These are phyloP conservation scores for Collybia sp. DNA, from an alignment of 768 basidiomycete genomes.

Conservation along the genomic window DNA sequence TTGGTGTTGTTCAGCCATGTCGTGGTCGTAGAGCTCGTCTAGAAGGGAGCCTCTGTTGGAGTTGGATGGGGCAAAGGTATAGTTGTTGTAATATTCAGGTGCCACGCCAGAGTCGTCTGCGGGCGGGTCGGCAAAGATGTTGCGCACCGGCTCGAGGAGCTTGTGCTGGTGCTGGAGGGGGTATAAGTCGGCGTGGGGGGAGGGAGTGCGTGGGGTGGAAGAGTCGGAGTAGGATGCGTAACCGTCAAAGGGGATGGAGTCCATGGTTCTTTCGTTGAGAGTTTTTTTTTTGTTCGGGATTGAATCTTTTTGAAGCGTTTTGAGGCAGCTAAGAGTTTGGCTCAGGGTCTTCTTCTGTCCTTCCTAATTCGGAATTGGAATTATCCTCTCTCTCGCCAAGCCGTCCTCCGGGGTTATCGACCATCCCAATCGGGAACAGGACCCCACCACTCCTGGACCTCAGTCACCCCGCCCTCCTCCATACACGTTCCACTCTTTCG, in stretches of 20 bases:
- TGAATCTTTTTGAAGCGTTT: too few species aligned
- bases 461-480: conserved; percentile 23
- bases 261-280: conserved; percentile 25
- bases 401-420: conserved; percentile 15
- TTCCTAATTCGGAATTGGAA: conserved; percentile 4
- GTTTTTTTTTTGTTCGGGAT: too few species aligned
- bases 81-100: conserved; percentile 20
- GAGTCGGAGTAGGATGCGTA: conserved; percentile 67
- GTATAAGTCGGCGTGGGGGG: conserved; percentile 42
- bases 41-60: conserved; percentile 51
- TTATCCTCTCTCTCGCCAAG: conserved; percentile 3
- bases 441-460: conserved; percentile 18
- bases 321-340: too few species aligned
- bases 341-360: background rate
- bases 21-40: conserved; percentile 67
- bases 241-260: conserved; percentile 49
- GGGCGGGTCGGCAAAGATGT: conserved; percentile 45
- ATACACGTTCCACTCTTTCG: conserved; percentile 19
- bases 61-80: conserved; percentile 17
- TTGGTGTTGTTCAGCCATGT: conserved; percentile 38
- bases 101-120: conserved; percentile 42
- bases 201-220: conserved; percentile 71
- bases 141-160: conserved; percentile 41
- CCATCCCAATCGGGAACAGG: background rate
- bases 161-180: conserved; percentile 19